Evolutionary conservation across 768 basidiomycete genomes (phyloP), one percentile per base, ranked within the genome.

Genomic region (Jaapia argillacea): DNA sequence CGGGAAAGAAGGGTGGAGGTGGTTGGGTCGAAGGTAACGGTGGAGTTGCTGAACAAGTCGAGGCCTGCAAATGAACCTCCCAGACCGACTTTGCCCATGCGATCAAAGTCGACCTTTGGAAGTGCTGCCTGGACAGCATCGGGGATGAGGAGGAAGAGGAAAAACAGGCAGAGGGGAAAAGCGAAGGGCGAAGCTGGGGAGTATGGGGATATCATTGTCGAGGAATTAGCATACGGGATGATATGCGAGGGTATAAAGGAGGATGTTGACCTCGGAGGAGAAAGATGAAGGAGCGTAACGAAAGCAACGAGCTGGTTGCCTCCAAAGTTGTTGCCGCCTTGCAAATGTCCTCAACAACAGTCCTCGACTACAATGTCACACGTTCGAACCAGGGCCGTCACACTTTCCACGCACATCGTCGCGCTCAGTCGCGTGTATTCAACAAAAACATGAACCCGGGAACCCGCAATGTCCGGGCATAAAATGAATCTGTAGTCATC

Each of bases 41-140:
- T 60, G 45, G 66, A 74, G 47, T 65, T 75, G 56, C 77, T 66
- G 70, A 84, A 81, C 45, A 92, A 56, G 56, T 83, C 84, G 48
- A 99, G 68, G 36, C 92, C 94, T 20, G 84, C 75, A 57, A 97
- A 99, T 25, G 85, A 71, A 45, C 94, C 94, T 22, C 82, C 80
- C 33, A 97, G 71, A 45, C 81, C 91, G 40, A 97, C 91, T 43
- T 72, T 81, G 50, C 94, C 94, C 88, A 99, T 93, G 42, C 84
- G 81, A 53, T 70, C 64, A 54, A 79, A 83, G 61, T 86, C 84
- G 53, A 85, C 68, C 47, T 68, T 64, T 4, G 78, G 79, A 12
- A 77, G 62, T 4, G 68, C 58, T 6, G 71, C 73, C 46, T 52
- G 56, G 18, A 38, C 54, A 45, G 48, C 12, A 20, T 38, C 28